Evolutionary conservation across 2,329 filamentous ascomycete species (phyloP), one percentile per base, ranked within the genome.

Genomic region (Geosmithia flava): DNA sequence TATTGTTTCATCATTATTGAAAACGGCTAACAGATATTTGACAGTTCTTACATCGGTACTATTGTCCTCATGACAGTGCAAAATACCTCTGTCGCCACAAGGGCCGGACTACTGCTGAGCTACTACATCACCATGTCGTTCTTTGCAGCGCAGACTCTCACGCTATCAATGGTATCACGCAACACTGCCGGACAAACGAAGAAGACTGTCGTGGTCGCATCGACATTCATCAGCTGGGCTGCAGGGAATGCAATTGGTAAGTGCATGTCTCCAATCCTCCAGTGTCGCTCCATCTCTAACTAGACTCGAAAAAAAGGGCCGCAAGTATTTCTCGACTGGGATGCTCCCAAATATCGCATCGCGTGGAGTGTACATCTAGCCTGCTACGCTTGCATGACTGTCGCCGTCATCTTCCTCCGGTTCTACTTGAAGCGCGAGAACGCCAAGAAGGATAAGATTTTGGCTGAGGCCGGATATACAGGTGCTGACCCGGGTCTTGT

Each of bases 101-200:
- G 83, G 62, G 72, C 81, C 27, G 84, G 84, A 6, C 71, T 89
- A 1, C 66, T 88, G 15, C 76, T 88, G 56, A 76, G 73, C 57
- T 89, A 88, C 69, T 89, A 88, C 65, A 82, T 88, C 52, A 82
- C 80, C 0, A 71, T 87, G 17, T 86, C 81, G 5, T 89, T 89
- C 73, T 88, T 83, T 83, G 81, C 83, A 0, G 83, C 82, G 0
- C 78, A 84, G 56, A 83, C 80, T 2, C 67, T 87, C 13, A 69
- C 75, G 7, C 72, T 87, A 55, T 81, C 80, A 15, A 74, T 87
- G 68, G 72, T 86, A 49, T 78, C 78, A 1, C 74, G 82, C 16
- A 87, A 87, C 56, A 68, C 86, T 10, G 84, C 79, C 23, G 84
- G 84, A 0, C 81, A 85, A 55, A 87, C 83, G 2, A 88, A 88